Evolutionary conservation across 331 rosid genomes (phyloP), one percentile per base, ranked within the genome.

Genomic region (Phaseolus coccineus): DNA sequence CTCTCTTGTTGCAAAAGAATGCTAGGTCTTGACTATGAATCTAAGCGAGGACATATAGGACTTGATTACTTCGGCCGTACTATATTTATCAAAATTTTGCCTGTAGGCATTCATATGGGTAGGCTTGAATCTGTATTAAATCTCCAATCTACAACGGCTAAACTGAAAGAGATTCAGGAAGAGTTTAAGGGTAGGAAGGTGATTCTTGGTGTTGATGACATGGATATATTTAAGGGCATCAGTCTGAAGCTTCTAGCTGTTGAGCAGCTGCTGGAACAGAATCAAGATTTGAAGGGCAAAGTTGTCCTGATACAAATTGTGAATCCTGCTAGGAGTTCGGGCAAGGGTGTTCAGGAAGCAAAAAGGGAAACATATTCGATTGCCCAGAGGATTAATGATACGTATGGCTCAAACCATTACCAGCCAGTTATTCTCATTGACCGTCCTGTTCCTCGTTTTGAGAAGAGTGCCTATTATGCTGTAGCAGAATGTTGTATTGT

Each of bases 1-100:
- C 98, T 94, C 85, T 94, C 98, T 40, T 94, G 98, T 88, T 94
- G 98, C 81, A 92, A 94, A 73, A 88, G 98, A 88, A 94, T 94
- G 98, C 85, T 94, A 58, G 98, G 98, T 72, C 86, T 94, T 67
- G 94, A 89, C 84, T 94, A 94, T 75, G 96, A 94, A 87, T 94
- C 98, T 25, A 94, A 92, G 79, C 83, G 98, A 72, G 98, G 98
- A 48, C 92, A 94, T 80, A 89, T 92, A 78, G 98, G 98, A 63
- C 88, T 94, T 22, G 98, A 94, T 74, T 92, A 94, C 85, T 94
- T 64, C 69, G 98, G 98, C 83, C 97, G 98, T 63, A 94, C 96
- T 12, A 87, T 94, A 50, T 92, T 85, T 69, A 92, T 94, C 77
- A 94, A 94, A 86, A 94, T 94, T 80, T 81, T 94, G 73, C 97